Percentiles rank a stretch among this genome's conserved stretches.
These are phyloP conservation scores for Herpotrichia juniperi DNA, from an alignment of 2,329 filamentous ascomycete genomes.

Conservation along the genomic window DNA sequence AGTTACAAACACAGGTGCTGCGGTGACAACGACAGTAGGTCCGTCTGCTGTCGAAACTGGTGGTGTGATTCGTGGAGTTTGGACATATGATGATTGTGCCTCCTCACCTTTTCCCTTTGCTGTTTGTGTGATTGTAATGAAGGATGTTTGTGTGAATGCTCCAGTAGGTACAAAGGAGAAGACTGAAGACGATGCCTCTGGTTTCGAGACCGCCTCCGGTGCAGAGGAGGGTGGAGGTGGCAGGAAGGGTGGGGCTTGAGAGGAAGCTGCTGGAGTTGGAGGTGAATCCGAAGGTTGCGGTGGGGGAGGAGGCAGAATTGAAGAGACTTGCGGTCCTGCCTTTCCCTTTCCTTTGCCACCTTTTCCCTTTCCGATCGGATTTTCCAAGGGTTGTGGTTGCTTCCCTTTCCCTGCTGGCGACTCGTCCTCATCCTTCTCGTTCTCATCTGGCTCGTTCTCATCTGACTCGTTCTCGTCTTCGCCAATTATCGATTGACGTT, in stretches of 20 bases:
- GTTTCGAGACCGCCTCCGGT: background rate
- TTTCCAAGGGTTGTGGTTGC: background rate
- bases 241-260: background rate
- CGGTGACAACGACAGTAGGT: background rate
- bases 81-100: background rate
- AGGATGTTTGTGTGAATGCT: slow-evolving; percentile 1
- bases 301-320: background rate
- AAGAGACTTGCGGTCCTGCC: background rate
- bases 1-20: background rate
- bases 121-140: slow-evolving; percentile 5
- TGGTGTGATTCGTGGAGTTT: background rate
- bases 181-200: background rate
- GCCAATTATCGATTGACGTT: background rate
- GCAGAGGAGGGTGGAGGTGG: background rate
- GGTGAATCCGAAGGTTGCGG: background rate
- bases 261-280: background rate
- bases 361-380: background rate
- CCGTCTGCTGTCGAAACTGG: background rate
- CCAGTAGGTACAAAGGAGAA: background rate
- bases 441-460: background rate
- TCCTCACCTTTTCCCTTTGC: slow-evolving; percentile 6
- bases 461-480: background rate
- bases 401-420: background rate
- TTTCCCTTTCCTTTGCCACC: background rate
- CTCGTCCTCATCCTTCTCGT: background rate